Conservation (phyloP, 768 basidiomycete genomes). For the Suillus americanus region DNA sequence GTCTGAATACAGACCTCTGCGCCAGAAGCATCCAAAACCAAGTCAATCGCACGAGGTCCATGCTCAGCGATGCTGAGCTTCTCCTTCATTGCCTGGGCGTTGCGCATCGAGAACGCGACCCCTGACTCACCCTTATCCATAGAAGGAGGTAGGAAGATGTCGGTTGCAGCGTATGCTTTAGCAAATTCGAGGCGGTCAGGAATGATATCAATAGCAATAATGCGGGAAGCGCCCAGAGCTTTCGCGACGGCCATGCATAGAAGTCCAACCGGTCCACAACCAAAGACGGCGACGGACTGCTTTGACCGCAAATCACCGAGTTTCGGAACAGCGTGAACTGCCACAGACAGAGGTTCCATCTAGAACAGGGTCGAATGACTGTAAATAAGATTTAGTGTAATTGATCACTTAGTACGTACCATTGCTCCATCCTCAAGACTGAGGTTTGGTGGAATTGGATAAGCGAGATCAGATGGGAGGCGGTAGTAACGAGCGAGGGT, state of each 20-base stretch:
- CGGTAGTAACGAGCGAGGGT: constrained; percentile 86
- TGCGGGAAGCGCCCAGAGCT: constrained; percentile 84
- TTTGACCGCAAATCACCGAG: constrained; percentile 71
- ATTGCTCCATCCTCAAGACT: constrained; percentile 93
- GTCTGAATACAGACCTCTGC: constrained; percentile 92
- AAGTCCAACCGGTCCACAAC: constrained; percentile 83
- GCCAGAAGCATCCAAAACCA: constrained; percentile 90
- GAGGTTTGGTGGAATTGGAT: constrained; percentile 76
- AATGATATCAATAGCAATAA: constrained; percentile 84
- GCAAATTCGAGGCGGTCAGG: constrained; percentile 82
- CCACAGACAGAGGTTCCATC: constrained; percentile 96
- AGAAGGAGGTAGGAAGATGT: constrained; percentile 64
- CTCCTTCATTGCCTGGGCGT: constrained; percentile 63
- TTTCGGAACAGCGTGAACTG: constrained; percentile 81
- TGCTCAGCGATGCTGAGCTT: constrained; percentile 67
- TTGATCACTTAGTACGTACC: constrained; percentile 40
- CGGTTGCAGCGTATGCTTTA: constrained; percentile 78
- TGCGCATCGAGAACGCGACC: constrained; percentile 70
- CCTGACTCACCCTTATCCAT: constrained; percentile 61
- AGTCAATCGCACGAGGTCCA: constrained; percentile 72
- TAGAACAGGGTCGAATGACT: constrained; percentile 26
- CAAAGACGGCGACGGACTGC: constrained; percentile 84
- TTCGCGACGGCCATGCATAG: constrained; percentile 96
- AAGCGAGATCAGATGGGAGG: constrained; percentile 82
- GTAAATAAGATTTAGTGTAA: not conserved